Base-by-base conservation (phyloP, 176 grass and related monocot genomes). In the Zoysia japonica region DNA sequence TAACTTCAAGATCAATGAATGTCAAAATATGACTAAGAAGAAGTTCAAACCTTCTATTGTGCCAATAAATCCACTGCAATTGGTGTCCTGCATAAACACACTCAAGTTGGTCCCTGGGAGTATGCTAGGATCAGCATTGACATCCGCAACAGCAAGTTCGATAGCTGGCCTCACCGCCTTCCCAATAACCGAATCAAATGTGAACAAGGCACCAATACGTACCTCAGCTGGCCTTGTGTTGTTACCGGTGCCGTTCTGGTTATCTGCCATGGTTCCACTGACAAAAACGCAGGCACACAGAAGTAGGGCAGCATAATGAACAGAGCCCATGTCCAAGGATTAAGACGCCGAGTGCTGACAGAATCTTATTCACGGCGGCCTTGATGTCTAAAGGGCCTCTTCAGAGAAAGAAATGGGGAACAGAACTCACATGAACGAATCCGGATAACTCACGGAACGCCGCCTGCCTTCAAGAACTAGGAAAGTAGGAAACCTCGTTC, bases 21-120 rank as follows among this genome's bases (percentile, higher is more conserved):
- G 68, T 47, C 52, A 42, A 74, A 19, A 35, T n/a, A 16, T 61
- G 38, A 47, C 15, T 57, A 8, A 53, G 40, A 68, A 2, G 37
- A 75, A 68, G 61, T 44, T 15, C 47, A 42, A 19, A 93, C 88
- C 91, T 86, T 88, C 80, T 17, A 90, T 84, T n/a, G 72, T 90
- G 47, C 91, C 91, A 40, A 90, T 61, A 88, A 93, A 93, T 42
- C 88, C 85, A 70, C 91, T 93, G 83, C 88, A 93, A 61, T 93
- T 90, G 14, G 91, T 90, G 57, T 93, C 91, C 83, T 93, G 91
- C 83, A 76, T 68, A 48, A 86, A 57, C 71, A 93, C 28, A 64
- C 65, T 88, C 19, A 93, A 50, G 39, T 72, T 88, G 7, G 88
- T 93, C 49, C 88, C 91, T 0, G 44, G 10, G 19, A 93, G 91